A percentile compares a stretch with the other conserved stretches of the same genome.
phyloP scores from a whole-genome alignment of 192 early-diverging fungal species.

The Geranomyces michiganensis region DNA sequence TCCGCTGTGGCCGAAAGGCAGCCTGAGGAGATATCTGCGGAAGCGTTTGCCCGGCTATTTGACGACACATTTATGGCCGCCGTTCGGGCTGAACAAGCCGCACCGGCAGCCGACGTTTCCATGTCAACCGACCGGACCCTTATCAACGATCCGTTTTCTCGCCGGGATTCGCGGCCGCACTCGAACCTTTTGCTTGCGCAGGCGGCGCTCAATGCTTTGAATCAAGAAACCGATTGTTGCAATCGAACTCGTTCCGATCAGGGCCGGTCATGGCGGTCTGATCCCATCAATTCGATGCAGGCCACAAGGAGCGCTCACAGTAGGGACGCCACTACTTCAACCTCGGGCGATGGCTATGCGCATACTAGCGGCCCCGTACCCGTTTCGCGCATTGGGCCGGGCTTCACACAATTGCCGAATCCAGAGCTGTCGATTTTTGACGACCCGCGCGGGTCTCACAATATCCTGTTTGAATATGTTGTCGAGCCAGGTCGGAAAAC shows the following conservation, averaged over 20 bases:
- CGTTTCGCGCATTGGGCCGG: too few species aligned
- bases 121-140: not conserved
- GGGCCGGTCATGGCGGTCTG: too few species aligned
- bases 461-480: constrained; percentile 27
- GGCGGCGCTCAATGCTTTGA: not conserved
- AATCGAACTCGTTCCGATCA: too few species aligned
- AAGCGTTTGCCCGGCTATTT: not conserved
- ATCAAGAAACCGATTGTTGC: too few species aligned
- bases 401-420: not conserved
- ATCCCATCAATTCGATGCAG: too few species aligned
- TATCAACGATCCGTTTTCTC: not conserved
- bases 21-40: not conserved
- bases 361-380: too few species aligned
- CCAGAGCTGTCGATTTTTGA: constrained; percentile 14
- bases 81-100: not conserved
- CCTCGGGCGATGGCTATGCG: not conserved
- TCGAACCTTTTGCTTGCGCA: not conserved
- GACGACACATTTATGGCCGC: not conserved
- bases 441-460: constrained; percentile 12
- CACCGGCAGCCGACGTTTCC: not conserved
- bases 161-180: not conserved
- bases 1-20: too few species aligned
- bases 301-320: not conserved
- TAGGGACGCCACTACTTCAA: not conserved
- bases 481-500: constrained; percentile 18